These are phyloP conservation scores for Colletotrichum godetiae DNA, from an alignment of 2,329 filamentous ascomycete species.

Conservation along the genomic window DNA sequence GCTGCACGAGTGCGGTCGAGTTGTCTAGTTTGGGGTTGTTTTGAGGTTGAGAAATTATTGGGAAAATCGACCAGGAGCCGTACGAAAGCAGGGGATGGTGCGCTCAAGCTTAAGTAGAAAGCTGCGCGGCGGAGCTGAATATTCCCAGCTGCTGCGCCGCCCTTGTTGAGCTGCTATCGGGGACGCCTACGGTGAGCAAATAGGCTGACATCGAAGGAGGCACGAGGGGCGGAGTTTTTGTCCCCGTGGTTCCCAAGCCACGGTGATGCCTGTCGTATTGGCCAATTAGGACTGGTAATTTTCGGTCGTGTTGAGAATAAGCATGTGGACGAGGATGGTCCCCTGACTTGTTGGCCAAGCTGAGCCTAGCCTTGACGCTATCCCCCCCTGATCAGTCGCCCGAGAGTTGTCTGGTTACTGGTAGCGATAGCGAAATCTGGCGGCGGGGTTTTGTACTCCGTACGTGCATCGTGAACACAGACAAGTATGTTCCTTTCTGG, in stretches of 20 bases:
- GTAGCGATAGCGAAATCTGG: no score
- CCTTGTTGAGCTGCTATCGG: background rate
- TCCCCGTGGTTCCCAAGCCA: background rate
- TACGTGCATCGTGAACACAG: no score
- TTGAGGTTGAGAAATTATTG: background rate
- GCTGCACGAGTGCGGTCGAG: background rate
- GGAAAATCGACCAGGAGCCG: background rate
- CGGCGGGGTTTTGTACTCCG: no score
- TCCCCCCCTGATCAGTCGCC: background rate
- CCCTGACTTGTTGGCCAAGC: background rate
- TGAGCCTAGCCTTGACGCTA: background rate
- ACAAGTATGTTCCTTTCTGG: no score
- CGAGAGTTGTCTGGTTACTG: no score
- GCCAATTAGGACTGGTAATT: background rate
- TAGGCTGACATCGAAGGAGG: background rate
- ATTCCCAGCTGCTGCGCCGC: no score
- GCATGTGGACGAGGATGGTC: background rate
- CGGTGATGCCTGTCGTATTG: background rate
- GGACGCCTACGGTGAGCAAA: background rate
- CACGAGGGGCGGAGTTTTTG: background rate
- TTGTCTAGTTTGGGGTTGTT: background rate
- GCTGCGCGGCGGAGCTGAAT: background rate
- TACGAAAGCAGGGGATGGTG: background rate
- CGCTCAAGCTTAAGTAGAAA: background rate
- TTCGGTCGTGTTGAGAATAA: background rate